Percentiles rank a stretch among this genome's conserved stretches.
Conservation (phyloP, 768 basidiomycete genomes). For the Antrodiella citrinella region DNA sequence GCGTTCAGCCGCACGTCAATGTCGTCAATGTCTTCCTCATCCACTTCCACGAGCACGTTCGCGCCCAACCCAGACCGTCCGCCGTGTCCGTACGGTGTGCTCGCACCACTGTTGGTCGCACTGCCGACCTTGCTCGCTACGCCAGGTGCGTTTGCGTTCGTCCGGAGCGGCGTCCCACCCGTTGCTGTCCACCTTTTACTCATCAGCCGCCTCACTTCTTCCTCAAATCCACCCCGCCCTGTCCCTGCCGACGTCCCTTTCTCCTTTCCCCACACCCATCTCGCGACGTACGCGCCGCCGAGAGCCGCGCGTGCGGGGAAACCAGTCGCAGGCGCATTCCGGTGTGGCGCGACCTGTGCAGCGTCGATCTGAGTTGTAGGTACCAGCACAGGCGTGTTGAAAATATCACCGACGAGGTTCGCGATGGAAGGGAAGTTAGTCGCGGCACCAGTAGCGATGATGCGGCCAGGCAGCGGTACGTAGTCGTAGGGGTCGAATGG, state of each 20-base stretch:
- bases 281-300: constrained; percentile 70
- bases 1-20: constrained; percentile 25
- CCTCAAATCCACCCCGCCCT: constrained; percentile 62
- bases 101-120: constrained; percentile 56
- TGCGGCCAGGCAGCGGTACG: constrained; percentile 51
- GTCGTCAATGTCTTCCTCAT: constrained; percentile 66
- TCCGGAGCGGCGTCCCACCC: constrained; percentile 49
- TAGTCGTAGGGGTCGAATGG: constrained; percentile 77
- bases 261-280: constrained; percentile 82
- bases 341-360: constrained; percentile 61
- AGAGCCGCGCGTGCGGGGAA: constrained; percentile 65
- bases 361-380: constrained; percentile 71
- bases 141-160: constrained; percentile 41
- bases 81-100: constrained; percentile 58
- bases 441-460: constrained; percentile 71
- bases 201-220: constrained; percentile 65
- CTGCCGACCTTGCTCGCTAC: constrained; percentile 28
- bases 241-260: constrained; percentile 28
- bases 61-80: constrained; percentile 43
- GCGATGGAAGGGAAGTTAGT: constrained; percentile 80
- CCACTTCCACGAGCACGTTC: constrained; percentile 58
- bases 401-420: constrained; percentile 73
- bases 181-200: constrained; percentile 69
- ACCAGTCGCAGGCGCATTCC: constrained; percentile 64
- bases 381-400: constrained; percentile 75